These are phyloP conservation scores for Brasilioporus rufonigricans DNA, from an alignment of 768 basidiomycete species.

Conservation along the genomic window DNA sequence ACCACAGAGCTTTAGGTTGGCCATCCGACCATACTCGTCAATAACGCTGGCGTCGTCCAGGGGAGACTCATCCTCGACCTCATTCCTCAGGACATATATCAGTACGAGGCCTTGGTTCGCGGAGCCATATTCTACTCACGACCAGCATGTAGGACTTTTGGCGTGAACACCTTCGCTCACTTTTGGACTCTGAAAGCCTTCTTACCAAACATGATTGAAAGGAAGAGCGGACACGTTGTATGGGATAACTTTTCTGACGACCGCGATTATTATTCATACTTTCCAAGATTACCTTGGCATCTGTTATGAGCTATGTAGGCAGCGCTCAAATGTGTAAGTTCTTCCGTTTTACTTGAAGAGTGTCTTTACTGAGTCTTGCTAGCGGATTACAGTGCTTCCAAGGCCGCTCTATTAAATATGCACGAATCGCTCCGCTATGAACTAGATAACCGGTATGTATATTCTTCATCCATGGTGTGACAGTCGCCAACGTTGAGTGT, in stretches of 20 bases:
- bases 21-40: slow-evolving; percentile 84
- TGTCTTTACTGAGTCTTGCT: slow-evolving; percentile 8
- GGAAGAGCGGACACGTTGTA: slow-evolving; percentile 82
- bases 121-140: background rate
- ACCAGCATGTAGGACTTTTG: slow-evolving; percentile 65
- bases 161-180: slow-evolving; percentile 83
- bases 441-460: slow-evolving; percentile 68
- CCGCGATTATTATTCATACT: slow-evolving; percentile 11
- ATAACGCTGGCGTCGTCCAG: slow-evolving; percentile 94
- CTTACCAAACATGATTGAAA: slow-evolving; percentile 80
- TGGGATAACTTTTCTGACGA: slow-evolving; percentile 23
- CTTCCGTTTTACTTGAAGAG: background rate
- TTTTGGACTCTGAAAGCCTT: slow-evolving; percentile 94
- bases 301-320: slow-evolving; percentile 69
- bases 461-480: background rate
- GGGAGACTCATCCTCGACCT: slow-evolving; percentile 86
- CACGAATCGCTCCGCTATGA: slow-evolving; percentile 88
- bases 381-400: slow-evolving; percentile 93
- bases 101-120: slow-evolving; percentile 68
- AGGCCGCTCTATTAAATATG: slow-evolving; percentile 80
- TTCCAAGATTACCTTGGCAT: slow-evolving; percentile 71
- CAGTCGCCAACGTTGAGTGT: background rate
- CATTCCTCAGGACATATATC: slow-evolving; percentile 68
- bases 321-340: slow-evolving; percentile 72
- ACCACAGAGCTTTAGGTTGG: slow-evolving; percentile 56